Evolutionary conservation across 2,329 filamentous ascomycete genomes (phyloP).

Genomic region (Claviceps africana): DNA sequence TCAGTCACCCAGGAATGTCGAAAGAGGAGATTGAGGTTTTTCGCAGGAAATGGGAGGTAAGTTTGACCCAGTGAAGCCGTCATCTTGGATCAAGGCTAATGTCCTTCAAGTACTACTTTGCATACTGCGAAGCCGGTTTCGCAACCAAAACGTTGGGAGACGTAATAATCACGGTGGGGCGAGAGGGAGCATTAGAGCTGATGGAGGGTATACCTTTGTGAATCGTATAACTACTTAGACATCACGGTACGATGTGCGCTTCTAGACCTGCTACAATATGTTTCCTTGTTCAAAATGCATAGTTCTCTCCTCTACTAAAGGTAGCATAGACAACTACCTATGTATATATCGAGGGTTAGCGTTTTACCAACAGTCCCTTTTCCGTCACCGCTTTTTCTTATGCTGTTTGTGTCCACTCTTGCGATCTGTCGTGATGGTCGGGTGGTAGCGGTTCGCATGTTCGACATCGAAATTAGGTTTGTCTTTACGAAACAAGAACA

Average conservation of each 20-base stretch:
- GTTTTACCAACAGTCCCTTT: not conserved
- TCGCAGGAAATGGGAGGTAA: conserved; percentile 54
- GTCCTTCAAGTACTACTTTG: conserved; percentile 50
- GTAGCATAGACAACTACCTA: not conserved
- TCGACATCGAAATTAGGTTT: conserved; percentile 80
- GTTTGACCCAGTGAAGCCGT: conserved; percentile 9
- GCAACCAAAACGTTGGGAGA: conserved; percentile 58
- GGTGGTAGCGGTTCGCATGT: conserved; percentile 51
- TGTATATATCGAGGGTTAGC: not conserved
- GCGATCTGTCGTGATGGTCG: not conserved
- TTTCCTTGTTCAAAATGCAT: not conserved
- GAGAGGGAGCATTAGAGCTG: conserved; percentile 51
- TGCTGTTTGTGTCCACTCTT: conserved; percentile 26
- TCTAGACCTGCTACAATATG: not conserved
- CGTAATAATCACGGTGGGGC: conserved; percentile 55
- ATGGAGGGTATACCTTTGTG: conserved; percentile 56
- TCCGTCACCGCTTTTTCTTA: not conserved
- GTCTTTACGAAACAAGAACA: conserved; percentile 73
- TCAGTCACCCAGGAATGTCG: conserved; percentile 43
- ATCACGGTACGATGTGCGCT: not conserved
- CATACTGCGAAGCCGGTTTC: conserved; percentile 63
- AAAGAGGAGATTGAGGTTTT: conserved; percentile 53
- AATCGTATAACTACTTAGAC: not conserved
- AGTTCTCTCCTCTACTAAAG: not conserved
- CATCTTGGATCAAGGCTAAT: conserved; percentile 5